Evolutionary conservation across 768 basidiomycete species (phyloP).

Genomic region (Pisolithus albus): DNA sequence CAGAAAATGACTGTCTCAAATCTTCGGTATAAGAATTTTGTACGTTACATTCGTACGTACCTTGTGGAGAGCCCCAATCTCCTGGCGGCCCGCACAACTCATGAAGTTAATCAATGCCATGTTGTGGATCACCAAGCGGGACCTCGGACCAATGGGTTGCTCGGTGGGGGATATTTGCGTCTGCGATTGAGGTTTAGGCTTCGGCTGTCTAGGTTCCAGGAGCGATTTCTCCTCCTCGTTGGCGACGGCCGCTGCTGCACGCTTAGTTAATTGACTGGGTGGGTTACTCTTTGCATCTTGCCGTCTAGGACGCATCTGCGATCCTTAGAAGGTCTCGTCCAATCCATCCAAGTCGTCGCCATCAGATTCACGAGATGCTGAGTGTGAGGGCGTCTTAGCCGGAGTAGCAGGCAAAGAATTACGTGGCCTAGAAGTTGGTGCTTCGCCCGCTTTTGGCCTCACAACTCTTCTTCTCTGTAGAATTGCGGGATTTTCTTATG

Average conservation of each 20-base stretch:
- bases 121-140: constrained; percentile 90
- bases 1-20: constrained; percentile 78
- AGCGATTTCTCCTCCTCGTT: constrained; percentile 25
- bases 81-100: constrained; percentile 92
- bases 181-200: constrained; percentile 24
- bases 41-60: constrained; percentile 31
- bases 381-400: background rate
- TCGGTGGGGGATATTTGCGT: constrained; percentile 34
- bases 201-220: constrained; percentile 13
- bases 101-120: constrained; percentile 94
- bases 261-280: constrained; percentile 9
- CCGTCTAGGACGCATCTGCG: constrained; percentile 13
- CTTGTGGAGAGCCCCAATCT: constrained; percentile 98
- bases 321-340: constrained; percentile 14
- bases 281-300: constrained; percentile 11
- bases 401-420: constrained; percentile 8
- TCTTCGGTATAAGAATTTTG: background rate
- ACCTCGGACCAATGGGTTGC: constrained; percentile 53
- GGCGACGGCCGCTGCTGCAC: constrained; percentile 7
- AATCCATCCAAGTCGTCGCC: constrained; percentile 21
- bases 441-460: constrained; percentile 2
- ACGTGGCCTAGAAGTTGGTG: constrained; percentile 12
- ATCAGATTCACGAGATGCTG: constrained; percentile 1
- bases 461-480: constrained; percentile 28
- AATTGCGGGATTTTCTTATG: constrained; percentile 52